Evolutionary conservation across 2,329 filamentous ascomycete genomes (phyloP).

Genomic region (Paraconiothyrium brasiliense): DNA sequence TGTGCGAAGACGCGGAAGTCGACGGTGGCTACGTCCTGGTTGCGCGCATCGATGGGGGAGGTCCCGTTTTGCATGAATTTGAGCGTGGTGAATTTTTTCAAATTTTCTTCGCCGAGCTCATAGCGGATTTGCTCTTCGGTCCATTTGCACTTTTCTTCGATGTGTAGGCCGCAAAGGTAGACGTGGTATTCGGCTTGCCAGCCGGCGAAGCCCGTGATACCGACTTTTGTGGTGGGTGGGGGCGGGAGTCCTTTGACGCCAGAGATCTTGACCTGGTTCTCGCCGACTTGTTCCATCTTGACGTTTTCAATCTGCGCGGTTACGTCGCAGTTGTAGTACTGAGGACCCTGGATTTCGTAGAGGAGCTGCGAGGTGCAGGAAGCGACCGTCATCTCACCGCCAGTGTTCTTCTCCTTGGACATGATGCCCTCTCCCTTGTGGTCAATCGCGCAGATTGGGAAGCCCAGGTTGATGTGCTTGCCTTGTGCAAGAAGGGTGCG

Average conservation of each 20-base stretch:
- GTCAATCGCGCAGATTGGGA: conserved; percentile 60
- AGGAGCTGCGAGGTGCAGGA: conserved; percentile 49
- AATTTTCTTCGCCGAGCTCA: conserved; percentile 48
- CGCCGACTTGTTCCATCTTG: conserved; percentile 61
- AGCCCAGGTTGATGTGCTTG: conserved; percentile 54
- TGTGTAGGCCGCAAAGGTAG: conserved; percentile 57
- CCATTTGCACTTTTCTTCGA: conserved; percentile 56
- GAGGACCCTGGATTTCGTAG: conserved; percentile 54
- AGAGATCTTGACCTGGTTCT: conserved; percentile 60
- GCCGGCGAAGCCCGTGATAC: conserved; percentile 57
- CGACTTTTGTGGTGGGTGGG: conserved; percentile 60
- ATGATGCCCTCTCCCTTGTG: conserved; percentile 56
- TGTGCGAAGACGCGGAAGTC: conserved; percentile 60
- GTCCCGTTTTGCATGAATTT: conserved; percentile 51
- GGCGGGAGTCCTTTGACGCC: conserved; percentile 57
- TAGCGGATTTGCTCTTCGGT: conserved; percentile 51
- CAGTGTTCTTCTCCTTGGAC: conserved; percentile 56
- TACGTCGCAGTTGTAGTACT: conserved; percentile 65
- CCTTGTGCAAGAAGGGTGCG: conserved; percentile 42
- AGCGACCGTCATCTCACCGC: conserved; percentile 38
- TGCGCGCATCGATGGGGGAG: conserved; percentile 41
- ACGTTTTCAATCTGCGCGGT: conserved; percentile 61
- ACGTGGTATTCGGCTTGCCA: conserved; percentile 59
- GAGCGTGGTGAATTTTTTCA: conserved; percentile 53
- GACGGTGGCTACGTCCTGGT: conserved; percentile 61